A percentile compares a stretch with the other conserved stretches of the same genome.
These are phyloP conservation scores for Hymenoscyphus linearis DNA, from an alignment of 2,329 filamentous ascomycete genomes.

Conservation along the genomic window DNA sequence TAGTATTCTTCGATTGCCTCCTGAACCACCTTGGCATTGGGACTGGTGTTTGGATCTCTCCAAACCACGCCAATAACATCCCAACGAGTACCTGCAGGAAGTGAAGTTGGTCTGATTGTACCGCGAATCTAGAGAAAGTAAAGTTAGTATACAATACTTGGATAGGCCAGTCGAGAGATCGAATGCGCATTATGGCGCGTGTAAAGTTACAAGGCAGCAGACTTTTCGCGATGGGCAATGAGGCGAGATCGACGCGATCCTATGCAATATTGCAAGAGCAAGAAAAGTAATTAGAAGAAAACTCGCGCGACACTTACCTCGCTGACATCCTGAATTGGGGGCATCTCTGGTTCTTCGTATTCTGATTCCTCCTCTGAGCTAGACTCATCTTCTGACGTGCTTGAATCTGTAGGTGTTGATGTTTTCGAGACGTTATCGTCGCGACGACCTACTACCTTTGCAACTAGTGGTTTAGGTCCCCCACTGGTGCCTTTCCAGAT, in stretches of 20 bases:
- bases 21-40: conserved; percentile 25
- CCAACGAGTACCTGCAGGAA: conserved; percentile 43
- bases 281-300: background rate
- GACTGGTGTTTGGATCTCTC: conserved; percentile 34
- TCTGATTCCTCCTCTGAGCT: conserved; percentile 32
- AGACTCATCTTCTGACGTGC: conserved; percentile 30
- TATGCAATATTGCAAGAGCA: background rate
- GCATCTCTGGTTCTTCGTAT: conserved; percentile 31
- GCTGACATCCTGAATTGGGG: conserved; percentile 24
- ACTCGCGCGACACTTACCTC: conserved; percentile 22
- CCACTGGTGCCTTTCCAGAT: conserved; percentile 28
- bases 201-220: background rate
- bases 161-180: too few relatives aligned
- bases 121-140: conserved; percentile 25
- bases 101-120: conserved; percentile 35
- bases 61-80: conserved; percentile 48
- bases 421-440: conserved; percentile 15
- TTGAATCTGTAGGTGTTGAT: conserved; percentile 26
- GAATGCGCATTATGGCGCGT: background rate
- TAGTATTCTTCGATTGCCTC: conserved; percentile 31
- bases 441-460: conserved; percentile 18
- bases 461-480: conserved; percentile 15
- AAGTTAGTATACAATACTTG: background rate
- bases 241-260: background rate
- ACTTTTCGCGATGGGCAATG: background rate